Evolutionary conservation across 352 stramenopile genomes (phyloP).

Genomic region (Pythium phragmitis): DNA sequence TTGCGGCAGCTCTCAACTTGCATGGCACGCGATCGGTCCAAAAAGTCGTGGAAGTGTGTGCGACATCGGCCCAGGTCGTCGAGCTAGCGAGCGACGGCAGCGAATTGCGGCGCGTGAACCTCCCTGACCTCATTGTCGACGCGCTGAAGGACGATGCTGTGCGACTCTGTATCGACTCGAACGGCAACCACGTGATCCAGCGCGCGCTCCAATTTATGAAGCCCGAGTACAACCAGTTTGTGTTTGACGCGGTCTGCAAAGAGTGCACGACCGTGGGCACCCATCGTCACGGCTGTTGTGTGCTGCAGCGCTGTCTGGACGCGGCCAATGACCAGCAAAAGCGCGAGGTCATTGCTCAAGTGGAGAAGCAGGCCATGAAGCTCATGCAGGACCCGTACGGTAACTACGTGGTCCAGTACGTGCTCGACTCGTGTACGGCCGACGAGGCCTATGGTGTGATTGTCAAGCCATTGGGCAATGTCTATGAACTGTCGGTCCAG

Average conservation of each 20-base stretch:
- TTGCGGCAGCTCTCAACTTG: conserved; percentile 96
- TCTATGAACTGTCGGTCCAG: conserved; percentile 96
- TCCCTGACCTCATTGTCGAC: conserved; percentile 93
- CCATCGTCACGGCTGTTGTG: conserved; percentile 97
- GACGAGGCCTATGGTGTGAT: conserved; percentile 84
- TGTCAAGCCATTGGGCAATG: conserved; percentile 86
- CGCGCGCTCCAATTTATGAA: conserved; percentile 94
- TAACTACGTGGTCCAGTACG: conserved; percentile 93
- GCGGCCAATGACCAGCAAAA: conserved; percentile 88
- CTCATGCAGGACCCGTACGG: conserved; percentile 93
- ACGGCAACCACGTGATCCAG: conserved; percentile 98
- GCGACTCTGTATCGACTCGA: conserved; percentile 96
- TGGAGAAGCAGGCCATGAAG: conserved; percentile 96
- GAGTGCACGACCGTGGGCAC: conserved; percentile 95
- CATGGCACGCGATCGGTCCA: conserved; percentile 98
- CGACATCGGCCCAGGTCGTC: conserved; percentile 66
- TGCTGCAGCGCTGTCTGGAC: conserved; percentile 96
- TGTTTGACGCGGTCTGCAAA: conserved; percentile 96
- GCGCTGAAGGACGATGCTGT: conserved; percentile 93
- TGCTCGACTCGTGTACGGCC: conserved; percentile 84
- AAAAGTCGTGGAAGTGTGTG: conserved; percentile 97
- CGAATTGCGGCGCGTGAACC: conserved; percentile 38
- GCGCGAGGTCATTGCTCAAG: conserved; percentile 88
- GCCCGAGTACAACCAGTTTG: conserved; percentile 94
- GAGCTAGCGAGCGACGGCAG: conserved; percentile 48